Evolutionary conservation across 1,284 basidiomycete species (phyloP).

Genomic region (Mycosarcoma maydis): DNA sequence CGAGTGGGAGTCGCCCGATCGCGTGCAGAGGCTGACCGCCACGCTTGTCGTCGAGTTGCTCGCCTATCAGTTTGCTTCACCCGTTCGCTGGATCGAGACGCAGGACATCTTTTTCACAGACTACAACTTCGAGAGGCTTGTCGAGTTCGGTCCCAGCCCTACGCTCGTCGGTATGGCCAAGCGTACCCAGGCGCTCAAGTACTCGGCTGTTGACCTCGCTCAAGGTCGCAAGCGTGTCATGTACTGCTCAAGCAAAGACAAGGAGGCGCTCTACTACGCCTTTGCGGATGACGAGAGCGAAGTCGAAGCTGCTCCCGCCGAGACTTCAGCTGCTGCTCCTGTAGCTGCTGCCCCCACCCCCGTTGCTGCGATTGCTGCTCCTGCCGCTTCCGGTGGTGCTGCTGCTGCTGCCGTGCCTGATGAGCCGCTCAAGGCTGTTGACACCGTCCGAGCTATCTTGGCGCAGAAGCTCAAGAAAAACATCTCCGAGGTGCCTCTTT

Average conservation of each 20-base stretch:
- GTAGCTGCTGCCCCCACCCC: conserved; percentile 68
- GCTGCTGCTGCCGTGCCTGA: conserved; percentile 80
- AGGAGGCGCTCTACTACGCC: conserved; percentile 96
- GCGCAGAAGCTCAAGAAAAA: conserved; percentile 98
- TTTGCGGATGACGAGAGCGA: conserved; percentile 83
- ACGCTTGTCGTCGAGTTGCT: conserved; percentile 94
- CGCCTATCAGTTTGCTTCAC: conserved; percentile 83
- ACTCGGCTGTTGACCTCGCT: conserved; percentile 88
- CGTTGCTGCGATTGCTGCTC: conserved; percentile 70
- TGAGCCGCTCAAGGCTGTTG: conserved; percentile 87
- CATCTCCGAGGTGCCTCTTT: conserved; percentile 85
- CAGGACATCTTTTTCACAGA: conserved; percentile 90
- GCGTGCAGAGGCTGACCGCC: conserved; percentile 91
- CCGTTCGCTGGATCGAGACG: conserved; percentile 96
- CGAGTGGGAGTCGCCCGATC: conserved; percentile 81
- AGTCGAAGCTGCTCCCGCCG: conserved; percentile 68
- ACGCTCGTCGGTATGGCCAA: conserved; percentile 96
- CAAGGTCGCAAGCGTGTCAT: conserved; percentile 82
- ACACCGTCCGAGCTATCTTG: conserved; percentile 87
- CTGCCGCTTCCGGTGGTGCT: conserved; percentile 70
- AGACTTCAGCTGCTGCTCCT: conserved; percentile 66
- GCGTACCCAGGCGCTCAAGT: conserved; percentile 94
- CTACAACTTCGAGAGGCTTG: conserved; percentile 89
- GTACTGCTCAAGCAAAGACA: conserved; percentile 92
- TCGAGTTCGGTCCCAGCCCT: conserved; percentile 95